Evolutionary conservation across 305 asterid genomes (phyloP).

Genomic region (Fraxinus xanthoxyloides): DNA sequence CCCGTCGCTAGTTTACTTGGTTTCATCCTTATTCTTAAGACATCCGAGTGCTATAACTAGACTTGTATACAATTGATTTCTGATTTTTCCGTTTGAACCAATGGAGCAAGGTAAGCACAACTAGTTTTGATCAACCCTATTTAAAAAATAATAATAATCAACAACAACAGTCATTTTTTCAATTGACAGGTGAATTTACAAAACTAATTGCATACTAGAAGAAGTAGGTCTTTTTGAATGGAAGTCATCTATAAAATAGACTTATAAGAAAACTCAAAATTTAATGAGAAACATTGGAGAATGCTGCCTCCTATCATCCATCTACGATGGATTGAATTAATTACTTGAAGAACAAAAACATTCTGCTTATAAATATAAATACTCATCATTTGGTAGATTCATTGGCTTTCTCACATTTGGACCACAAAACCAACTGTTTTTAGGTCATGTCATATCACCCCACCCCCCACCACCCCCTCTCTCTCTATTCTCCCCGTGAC

Average conservation of each 20-base stretch:
- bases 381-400: not conserved
- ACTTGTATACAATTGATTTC: not conserved
- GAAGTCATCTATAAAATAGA: not conserved
- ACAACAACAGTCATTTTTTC: not conserved
- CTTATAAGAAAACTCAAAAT: not conserved
- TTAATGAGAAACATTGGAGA: not conserved
- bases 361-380: slow-evolving; percentile 25
- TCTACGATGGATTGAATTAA: not conserved
- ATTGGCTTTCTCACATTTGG: slow-evolving; percentile 4
- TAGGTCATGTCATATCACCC: not conserved
- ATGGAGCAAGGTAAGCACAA: not conserved
- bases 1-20: not conserved
- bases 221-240: not conserved
- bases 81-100: not conserved
- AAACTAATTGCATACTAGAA: not conserved
- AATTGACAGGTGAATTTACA: not conserved
- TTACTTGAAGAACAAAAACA: slow-evolving; percentile 25
- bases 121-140: not conserved
- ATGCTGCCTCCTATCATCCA: not conserved
- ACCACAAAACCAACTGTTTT: not conserved
- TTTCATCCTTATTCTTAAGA: not conserved
- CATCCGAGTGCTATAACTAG: not conserved
- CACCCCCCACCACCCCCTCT: slow-evolving; percentile 4
- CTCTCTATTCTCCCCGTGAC: slow-evolving; percentile 32
- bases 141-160: not conserved